Evolutionary conservation across 495 filamentous ascomycete genomes (phyloP), one percentile per base, ranked within the genome.

Genomic region (Chaetomium tenue): DNA sequence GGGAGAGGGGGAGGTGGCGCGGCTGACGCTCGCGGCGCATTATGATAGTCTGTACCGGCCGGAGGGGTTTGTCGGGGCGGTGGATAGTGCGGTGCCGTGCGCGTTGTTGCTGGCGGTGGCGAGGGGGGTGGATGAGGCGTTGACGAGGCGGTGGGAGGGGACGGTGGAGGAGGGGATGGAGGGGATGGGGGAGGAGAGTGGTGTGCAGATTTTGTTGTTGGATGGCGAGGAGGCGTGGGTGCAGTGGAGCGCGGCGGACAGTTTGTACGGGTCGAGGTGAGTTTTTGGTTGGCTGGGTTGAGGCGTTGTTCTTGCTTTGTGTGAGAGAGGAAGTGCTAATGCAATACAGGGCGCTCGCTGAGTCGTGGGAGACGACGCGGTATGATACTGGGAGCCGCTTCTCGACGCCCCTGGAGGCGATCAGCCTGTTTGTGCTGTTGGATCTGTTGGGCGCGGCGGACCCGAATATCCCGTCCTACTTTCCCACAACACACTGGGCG

Each of bases 211-310:
- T 47, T 66, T 98, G 28, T 84, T 98, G 57, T 74, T 98, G 25
- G 94, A 98, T 74, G 94, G 94, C 4, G 94, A 98, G 78, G 94
- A 98, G 76, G 92, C 94, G 2, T 98, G 96, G 74, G 70, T 84
- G 47, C 67, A 63, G 1, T 98, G 94, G 94, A 88, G 87, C 15
- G 82, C 81, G 52, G 83, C 76, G 0, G 94, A 98, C 76, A 93
- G 89, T 5, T 75, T 96, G 7, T 98, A 98, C 69, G 94, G 94
- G 2, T 84, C 94, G 11, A 84, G 92, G 78, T 89, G 76, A 23
- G 76, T 68, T 30, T 47, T 46, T 25, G 22, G 12, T 48, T 33
- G 5, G 28, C 28, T 6, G 3, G 28, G 28, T 3, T 6, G 28
- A 30, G 28, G 28, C 6, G 28, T 30, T 40, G 28, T 59, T 23